Percentiles rank a stretch among this genome's conserved stretches.
Evolutionary conservation across 768 basidiomycete species (phyloP).

Genomic region (Ramaria rubella): DNA sequence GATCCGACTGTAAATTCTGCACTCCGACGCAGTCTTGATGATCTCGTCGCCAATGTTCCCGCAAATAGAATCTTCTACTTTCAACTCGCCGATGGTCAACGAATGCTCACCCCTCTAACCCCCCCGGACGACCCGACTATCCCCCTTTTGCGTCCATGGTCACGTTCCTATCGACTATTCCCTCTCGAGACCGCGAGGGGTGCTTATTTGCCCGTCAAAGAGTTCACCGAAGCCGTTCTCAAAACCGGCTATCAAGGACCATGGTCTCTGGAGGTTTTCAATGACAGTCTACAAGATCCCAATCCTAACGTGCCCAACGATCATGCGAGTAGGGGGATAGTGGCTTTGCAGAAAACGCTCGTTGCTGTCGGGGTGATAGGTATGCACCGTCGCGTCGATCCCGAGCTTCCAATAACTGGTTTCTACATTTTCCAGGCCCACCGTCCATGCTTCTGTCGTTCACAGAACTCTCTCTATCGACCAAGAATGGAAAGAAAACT

Average conservation of each 20-base stretch:
- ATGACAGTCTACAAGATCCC: conserved; percentile 24
- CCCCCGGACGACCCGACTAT: conserved; percentile 18
- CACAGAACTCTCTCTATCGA: neutral
- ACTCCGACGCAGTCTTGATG: conserved; percentile 22
- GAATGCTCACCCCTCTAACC: conserved; percentile 14
- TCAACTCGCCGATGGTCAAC: conserved; percentile 33
- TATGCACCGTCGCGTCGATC: neutral
- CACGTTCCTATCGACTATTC: conserved; percentile 33
- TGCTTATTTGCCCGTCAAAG: conserved; percentile 32
- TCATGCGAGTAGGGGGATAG: conserved; percentile 24
- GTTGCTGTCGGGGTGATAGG: conserved; percentile 6
- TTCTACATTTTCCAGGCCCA: neutral
- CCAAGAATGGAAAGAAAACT: neutral
- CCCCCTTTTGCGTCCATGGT: conserved; percentile 32
- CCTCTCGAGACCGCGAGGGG: conserved; percentile 25
- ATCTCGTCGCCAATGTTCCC: conserved; percentile 26
- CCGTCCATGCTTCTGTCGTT: neutral
- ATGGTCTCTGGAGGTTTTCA: conserved; percentile 36
- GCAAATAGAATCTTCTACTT: conserved; percentile 34
- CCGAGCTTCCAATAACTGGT: neutral
- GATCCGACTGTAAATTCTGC: conserved; percentile 12
- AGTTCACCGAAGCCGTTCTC: conserved; percentile 27
- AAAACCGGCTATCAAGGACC: conserved; percentile 30
- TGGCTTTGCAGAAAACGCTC: conserved; percentile 21
- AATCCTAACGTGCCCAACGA: conserved; percentile 18